Evolutionary conservation across 2,329 filamentous ascomycete species (phyloP), one percentile per base, ranked within the genome.

Genomic region (Colletotrichum lini): DNA sequence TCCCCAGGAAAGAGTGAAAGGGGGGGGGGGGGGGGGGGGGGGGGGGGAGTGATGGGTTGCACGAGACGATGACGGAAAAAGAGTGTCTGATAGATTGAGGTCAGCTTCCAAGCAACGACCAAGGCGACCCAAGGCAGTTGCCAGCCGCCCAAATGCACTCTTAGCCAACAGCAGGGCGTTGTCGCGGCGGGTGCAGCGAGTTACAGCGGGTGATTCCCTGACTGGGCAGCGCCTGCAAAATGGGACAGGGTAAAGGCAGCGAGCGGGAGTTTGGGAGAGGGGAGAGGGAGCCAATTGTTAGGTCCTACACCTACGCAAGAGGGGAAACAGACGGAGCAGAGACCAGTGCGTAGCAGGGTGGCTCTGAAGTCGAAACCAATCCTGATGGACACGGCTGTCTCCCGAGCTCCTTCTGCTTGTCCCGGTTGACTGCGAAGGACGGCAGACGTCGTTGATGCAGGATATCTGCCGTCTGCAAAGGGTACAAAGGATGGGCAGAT

Each of bases 1-100:
- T 47, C 57, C 44, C 47, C 54, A 18, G 45, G 57, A 68, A 67
- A 67, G 45, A 67, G 52, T 68, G 68, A 38, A 71, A 68, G 63
- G 26, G 26, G 26, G 26, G 23, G 23, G n/a, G 47, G 52, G 7
- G 57, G 57, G 64, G 23, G 23, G 23, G 23, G 45, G 52, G 8
- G 57, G 57, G 64, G 50, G 47, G 26, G 23, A 30, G 40, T 52
- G 63, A 62, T 57, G 23, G 35, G 63, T 8, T 40, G 64, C 58
- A 62, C 47, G 57, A 40, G 49, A 56, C 49, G 42, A 60, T 60
- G 54, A 26, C 49, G 35, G 42, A 38, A 67, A 61, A 58, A 56
- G 68, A 67, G 56, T 54, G 67, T 56, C 58, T 71, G 58, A 52
- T 62, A 54, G 26, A 68, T 52, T 47, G 21, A 57, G 45, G 68